Conservation (phyloP, 140 eudicot genomes). For the Stevia rebaudiana region DNA sequence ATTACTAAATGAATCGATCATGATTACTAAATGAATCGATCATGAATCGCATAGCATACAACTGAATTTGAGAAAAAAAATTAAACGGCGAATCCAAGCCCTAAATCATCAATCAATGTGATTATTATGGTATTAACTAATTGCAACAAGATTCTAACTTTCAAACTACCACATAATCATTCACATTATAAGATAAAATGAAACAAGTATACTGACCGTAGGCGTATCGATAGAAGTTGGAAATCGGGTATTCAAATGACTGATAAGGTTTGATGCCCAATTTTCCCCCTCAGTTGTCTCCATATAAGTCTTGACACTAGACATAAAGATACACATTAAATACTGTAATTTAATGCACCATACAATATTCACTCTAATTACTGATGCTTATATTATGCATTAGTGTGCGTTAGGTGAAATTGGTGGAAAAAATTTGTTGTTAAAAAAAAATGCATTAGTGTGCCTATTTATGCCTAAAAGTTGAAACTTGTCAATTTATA, state of each 20-base stretch:
- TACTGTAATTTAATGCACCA: slow-evolving; percentile 13
- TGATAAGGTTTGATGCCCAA: slow-evolving; percentile 31
- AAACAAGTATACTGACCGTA: slow-evolving; percentile 19
- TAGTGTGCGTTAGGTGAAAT: too few relatives aligned
- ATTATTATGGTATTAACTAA: background rate
- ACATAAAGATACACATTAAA: slow-evolving; percentile 11
- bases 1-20: slow-evolving; percentile 6
- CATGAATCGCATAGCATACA: slow-evolving; percentile 3
- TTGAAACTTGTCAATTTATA: background rate
- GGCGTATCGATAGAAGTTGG: slow-evolving; percentile 22
- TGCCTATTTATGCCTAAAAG: slow-evolving; percentile 12
- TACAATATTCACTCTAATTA: slow-evolving; percentile 6
- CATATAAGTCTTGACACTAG: slow-evolving; percentile 36
- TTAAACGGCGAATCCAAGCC: slow-evolving; percentile 5
- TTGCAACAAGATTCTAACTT: background rate
- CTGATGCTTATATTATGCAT: slow-evolving; percentile 9
- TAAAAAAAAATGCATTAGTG: too few relatives aligned
- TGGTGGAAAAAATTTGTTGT: too few relatives aligned
- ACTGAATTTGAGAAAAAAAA: background rate
- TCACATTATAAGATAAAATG: slow-evolving; percentile 7
- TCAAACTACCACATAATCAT: slow-evolving; percentile 20
- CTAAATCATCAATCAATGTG: slow-evolving; percentile 10
- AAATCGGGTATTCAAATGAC: slow-evolving; percentile 31
- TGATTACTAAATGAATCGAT: background rate
- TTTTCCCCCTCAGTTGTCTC: slow-evolving; percentile 37